A percentile compares a stretch with the other conserved stretches of the same genome.
phyloP scores from a whole-genome alignment of 2,329 filamentous ascomycete genomes.

The Scedosporium dehoogii region DNA sequence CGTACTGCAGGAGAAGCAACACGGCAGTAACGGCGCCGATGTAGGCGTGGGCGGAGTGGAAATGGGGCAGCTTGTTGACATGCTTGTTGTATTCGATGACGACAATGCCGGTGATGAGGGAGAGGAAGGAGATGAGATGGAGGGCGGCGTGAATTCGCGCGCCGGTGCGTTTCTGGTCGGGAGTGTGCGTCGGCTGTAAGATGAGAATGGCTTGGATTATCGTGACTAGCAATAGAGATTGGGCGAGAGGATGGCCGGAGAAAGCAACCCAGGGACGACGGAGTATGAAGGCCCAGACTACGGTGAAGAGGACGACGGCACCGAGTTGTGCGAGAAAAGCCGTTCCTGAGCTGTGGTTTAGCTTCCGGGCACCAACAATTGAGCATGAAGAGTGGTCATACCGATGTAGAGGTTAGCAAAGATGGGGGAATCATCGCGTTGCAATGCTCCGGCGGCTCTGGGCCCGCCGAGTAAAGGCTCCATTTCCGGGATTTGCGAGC shows the following conservation, averaged over 20 bases:
- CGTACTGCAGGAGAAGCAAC: slow-evolving; percentile 60
- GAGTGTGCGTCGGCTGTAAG: slow-evolving; percentile 77
- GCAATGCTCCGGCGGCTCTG: slow-evolving; percentile 56
- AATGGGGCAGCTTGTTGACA: slow-evolving; percentile 55
- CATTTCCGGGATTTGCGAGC: slow-evolving; percentile 21
- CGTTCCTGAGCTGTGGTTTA: slow-evolving; percentile 48
- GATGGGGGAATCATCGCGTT: slow-evolving; percentile 54
- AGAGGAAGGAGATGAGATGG: slow-evolving; percentile 53
- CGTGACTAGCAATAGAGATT: slow-evolving; percentile 58
- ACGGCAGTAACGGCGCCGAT: slow-evolving; percentile 70
- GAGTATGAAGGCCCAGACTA: slow-evolving; percentile 73
- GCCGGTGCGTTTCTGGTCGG: slow-evolving; percentile 58
- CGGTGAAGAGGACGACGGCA: slow-evolving; percentile 60
- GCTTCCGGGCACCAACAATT: not conserved
- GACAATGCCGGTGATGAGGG: slow-evolving; percentile 54
- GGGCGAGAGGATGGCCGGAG: slow-evolving; percentile 73
- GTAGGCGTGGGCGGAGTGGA: slow-evolving; percentile 72
- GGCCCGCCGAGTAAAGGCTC: slow-evolving; percentile 41
- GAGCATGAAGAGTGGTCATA: slow-evolving; percentile 26
- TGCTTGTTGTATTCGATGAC: slow-evolving; percentile 82
- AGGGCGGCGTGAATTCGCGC: slow-evolving; percentile 57
- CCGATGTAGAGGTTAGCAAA: slow-evolving; percentile 65
- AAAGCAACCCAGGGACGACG: slow-evolving; percentile 66
- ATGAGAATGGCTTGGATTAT: slow-evolving; percentile 72
- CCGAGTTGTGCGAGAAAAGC: slow-evolving; percentile 73